phyloP scores from a whole-genome alignment of 805 yeast genomes.

The Tetrapisispora nanseiensis region DNA sequence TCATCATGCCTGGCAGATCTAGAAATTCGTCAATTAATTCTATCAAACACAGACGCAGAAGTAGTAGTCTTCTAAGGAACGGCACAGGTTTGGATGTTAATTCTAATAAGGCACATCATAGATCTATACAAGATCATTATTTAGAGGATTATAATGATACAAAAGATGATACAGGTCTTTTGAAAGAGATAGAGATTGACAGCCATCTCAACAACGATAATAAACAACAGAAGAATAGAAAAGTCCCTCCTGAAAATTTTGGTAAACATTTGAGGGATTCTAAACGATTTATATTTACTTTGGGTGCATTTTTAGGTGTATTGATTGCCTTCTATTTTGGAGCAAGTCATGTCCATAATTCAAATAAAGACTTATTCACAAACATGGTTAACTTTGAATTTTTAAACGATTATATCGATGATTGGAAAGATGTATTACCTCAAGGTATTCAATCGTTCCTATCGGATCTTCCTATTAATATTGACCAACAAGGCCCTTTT shows the following conservation, averaged over 20 bases:
- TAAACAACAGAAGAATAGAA: background rate
- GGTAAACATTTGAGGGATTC: slow-evolving; percentile 33
- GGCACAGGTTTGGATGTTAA: background rate
- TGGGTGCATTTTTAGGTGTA: slow-evolving; percentile 70
- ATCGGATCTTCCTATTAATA: slow-evolving; percentile 35
- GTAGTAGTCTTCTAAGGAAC: background rate
- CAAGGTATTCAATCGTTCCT: slow-evolving; percentile 49
- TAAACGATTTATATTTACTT: slow-evolving; percentile 47
- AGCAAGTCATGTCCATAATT: slow-evolving; percentile 19
- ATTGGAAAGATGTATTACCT: slow-evolving; percentile 71
- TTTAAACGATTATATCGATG: slow-evolving; percentile 49
- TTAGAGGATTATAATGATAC: background rate
- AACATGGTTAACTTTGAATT: slow-evolving; percentile 46
- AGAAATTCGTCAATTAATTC: background rate
- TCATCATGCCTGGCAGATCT: background rate
- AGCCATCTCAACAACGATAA: background rate
- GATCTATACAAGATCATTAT: background rate
- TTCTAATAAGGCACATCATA: background rate
- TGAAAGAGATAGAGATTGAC: too few relatives aligned
- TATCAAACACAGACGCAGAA: background rate
- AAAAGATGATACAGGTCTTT: too few relatives aligned
- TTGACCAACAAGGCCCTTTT: slow-evolving; percentile 9
- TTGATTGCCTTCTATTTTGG: slow-evolving; percentile 55
- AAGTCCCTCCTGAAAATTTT: background rate
- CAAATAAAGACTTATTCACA: slow-evolving; percentile 33